Evolutionary conservation across 495 filamentous ascomycete genomes (phyloP).

Genomic region (Aspergillus conjunctus): DNA sequence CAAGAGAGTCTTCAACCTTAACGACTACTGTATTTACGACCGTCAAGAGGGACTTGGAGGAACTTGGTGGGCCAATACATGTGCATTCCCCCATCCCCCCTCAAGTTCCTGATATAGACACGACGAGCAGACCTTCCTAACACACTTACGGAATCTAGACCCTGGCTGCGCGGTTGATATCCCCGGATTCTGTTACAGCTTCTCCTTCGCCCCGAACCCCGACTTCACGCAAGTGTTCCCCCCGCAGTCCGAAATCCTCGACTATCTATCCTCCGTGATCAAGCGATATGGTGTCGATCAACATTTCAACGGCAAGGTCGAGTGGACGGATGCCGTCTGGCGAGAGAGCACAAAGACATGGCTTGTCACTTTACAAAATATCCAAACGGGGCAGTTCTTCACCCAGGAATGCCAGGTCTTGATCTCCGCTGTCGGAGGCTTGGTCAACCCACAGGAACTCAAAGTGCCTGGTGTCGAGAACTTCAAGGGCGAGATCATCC

Average conservation of each 20-base stretch:
- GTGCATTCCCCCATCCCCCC: constrained; percentile 12
- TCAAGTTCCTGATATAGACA: not conserved
- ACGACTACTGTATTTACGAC: constrained; percentile 33
- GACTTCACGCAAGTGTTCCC: constrained; percentile 31
- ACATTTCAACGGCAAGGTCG: constrained; percentile 22
- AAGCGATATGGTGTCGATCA: constrained; percentile 16
- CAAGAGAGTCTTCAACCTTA: constrained; percentile 22
- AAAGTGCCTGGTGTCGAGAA: constrained; percentile 46
- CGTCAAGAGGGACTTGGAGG: constrained; percentile 28
- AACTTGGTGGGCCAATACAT: constrained; percentile 34
- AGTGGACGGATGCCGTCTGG: constrained; percentile 26
- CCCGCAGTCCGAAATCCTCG: constrained; percentile 16
- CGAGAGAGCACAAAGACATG: constrained; percentile 23
- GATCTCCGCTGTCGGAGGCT: constrained; percentile 48
- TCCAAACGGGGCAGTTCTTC: constrained; percentile 16
- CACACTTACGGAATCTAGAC: constrained; percentile 20
- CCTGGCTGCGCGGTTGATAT: constrained; percentile 34
- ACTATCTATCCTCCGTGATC: constrained; percentile 9
- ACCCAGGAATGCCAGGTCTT: constrained; percentile 47
- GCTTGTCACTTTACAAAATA: constrained; percentile 20
- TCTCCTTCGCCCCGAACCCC: constrained; percentile 33
- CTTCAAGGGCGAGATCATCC: constrained; percentile 57
- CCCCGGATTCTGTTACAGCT: constrained; percentile 31
- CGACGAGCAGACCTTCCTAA: not conserved
- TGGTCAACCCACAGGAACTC: constrained; percentile 47